Evolutionary conservation across 176 grass and related monocot species (phyloP).

Genomic region (Tuctoria greenei): DNA sequence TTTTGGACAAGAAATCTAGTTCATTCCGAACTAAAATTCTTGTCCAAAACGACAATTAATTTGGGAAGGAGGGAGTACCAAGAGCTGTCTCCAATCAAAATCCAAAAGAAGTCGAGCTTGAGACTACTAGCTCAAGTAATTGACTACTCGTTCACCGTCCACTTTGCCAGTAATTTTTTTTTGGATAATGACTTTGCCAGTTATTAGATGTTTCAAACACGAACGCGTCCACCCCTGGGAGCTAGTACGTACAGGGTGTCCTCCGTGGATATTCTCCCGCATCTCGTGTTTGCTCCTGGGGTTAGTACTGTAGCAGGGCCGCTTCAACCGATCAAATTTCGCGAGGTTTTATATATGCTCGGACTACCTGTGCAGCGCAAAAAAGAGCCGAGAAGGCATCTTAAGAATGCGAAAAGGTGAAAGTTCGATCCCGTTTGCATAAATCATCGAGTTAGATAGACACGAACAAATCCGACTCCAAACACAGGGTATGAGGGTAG

Average conservation of each 20-base stretch:
- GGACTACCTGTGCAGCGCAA: not conserved
- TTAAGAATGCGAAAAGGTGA: conserved; percentile 2
- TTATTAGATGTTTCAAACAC: not conserved
- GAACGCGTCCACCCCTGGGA: not conserved
- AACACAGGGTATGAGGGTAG: too few relatives aligned
- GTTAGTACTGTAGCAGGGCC: not conserved
- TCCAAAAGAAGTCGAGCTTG: not conserved
- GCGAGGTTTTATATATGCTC: not conserved
- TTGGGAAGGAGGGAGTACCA: too few relatives aligned
- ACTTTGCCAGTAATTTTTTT: too few relatives aligned
- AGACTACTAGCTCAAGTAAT: not conserved
- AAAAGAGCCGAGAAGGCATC: conserved; percentile 11
- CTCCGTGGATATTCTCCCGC: not conserved
- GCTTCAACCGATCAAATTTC: conserved; percentile 13
- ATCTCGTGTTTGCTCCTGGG: not conserved
- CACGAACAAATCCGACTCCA: not conserved
- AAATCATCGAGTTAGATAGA: not conserved
- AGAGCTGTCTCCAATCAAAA: too few relatives aligned
- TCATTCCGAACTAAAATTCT: too few relatives aligned
- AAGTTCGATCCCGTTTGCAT: not conserved
- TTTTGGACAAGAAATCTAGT: too few relatives aligned
- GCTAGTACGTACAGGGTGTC: not conserved
- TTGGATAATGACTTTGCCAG: not conserved
- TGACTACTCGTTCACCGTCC: not conserved
- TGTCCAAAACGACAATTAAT: too few relatives aligned